Conservation (phyloP, 352 stramenopile genomes). For the Pythium dissotocum region DNA sequence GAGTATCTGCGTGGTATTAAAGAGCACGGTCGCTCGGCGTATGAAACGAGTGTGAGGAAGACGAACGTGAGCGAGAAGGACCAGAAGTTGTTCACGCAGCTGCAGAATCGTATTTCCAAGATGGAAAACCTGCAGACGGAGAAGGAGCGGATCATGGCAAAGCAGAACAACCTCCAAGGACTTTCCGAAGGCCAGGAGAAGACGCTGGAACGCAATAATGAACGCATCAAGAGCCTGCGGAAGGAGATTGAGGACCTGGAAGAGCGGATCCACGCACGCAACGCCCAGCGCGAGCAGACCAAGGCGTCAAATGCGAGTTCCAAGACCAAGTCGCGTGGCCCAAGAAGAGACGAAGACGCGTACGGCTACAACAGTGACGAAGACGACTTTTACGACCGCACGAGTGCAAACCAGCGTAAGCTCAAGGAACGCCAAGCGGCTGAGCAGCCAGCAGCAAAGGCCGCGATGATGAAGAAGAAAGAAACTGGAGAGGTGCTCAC, state of each 20-base stretch:
- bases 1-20: conserved; percentile 78
- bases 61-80: conserved; percentile 67
- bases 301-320: conserved; percentile 2
- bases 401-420: conserved; percentile 56
- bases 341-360: conserved; percentile 32
- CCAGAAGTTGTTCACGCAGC: conserved; percentile 71
- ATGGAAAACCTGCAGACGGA: conserved; percentile 81
- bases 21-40: conserved; percentile 39
- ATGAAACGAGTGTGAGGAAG: conserved; percentile 51
- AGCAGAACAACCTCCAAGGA: conserved; percentile 62
- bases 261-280: conserved; percentile 52
- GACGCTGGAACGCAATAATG: conserved; percentile 60
- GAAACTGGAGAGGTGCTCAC: conserved; percentile 42
- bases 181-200: conserved; percentile 66
- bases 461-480: conserved; percentile 16
- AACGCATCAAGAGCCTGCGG: conserved; percentile 53
- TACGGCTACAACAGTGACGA: conserved; percentile 71
- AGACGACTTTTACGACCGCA: conserved; percentile 82
- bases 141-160: conserved; percentile 64
- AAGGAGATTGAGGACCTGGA: conserved; percentile 73
- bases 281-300: conserved; percentile 45
- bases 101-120: conserved; percentile 81
- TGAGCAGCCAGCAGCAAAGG: not conserved
- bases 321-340: not conserved
- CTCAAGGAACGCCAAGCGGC: conserved; percentile 30